These are phyloP conservation scores for Eucalyptus globulus DNA, from an alignment of 345 rosid genomes.

Conservation along the genomic window DNA sequence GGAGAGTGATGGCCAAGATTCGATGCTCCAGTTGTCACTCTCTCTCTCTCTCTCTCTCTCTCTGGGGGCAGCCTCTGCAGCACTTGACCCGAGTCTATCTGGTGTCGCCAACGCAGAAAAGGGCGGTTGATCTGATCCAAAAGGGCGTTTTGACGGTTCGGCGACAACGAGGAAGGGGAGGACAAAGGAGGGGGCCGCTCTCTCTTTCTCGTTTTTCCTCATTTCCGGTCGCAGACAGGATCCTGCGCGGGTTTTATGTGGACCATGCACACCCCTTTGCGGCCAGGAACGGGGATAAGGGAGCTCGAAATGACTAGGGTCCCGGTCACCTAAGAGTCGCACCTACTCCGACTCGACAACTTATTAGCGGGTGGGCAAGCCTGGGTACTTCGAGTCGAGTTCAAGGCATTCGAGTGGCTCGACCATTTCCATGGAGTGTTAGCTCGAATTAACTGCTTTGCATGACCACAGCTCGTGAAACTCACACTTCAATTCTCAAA, in stretches of 20 bases:
- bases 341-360: background rate
- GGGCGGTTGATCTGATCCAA: background rate
- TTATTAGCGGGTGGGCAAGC: background rate
- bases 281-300: background rate
- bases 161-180: background rate
- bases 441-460: background rate
- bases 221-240: background rate
- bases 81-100: background rate
- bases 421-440: background rate
- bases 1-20: background rate
- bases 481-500: fast-evolving
- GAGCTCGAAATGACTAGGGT: background rate
- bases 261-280: background rate
- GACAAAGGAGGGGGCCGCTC: background rate
- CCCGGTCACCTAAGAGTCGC: background rate
- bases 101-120: background rate
- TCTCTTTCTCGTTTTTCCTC: background rate
- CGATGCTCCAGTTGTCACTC: background rate
- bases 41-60: background rate
- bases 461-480: fast-evolving
- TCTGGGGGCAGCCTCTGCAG: background rate
- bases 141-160: background rate
- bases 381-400: background rate
- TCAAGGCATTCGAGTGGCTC: fast-evolving
- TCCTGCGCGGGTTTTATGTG: background rate